Conservation (phyloP, 345 rosid genomes). For the Anacardium occidentale region DNA sequence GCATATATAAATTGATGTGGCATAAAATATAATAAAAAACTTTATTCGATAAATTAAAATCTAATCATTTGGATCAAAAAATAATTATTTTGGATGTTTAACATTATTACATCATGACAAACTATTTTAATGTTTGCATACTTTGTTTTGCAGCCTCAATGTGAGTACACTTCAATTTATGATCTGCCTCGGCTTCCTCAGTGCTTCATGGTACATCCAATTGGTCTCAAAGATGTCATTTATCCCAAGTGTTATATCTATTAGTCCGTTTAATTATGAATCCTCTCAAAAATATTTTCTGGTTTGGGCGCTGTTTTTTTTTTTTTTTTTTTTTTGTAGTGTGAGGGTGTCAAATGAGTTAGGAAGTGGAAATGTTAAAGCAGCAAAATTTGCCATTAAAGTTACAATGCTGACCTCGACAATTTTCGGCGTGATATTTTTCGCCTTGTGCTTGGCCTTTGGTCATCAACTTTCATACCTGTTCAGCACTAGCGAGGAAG, state of each 20-base stretch:
- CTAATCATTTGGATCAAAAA: too few relatives aligned
- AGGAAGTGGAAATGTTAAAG: constrained; percentile 54
- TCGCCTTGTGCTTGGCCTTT: constrained; percentile 38
- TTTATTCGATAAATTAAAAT: too few relatives aligned
- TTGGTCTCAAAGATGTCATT: neutral
- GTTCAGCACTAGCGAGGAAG: constrained; percentile 38
- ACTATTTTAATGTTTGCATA: too few relatives aligned
- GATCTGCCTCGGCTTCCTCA: constrained; percentile 55
- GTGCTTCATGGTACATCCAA: constrained; percentile 45
- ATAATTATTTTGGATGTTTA: too few relatives aligned
- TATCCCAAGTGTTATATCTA: too few relatives aligned
- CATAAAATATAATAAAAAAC: too few relatives aligned
- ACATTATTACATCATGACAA: too few relatives aligned
- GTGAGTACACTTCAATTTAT: constrained; percentile 47
- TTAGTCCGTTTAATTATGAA: neutral
- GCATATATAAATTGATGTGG: too few relatives aligned
- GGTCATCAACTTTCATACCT: constrained; percentile 39
- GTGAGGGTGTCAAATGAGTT: constrained; percentile 71
- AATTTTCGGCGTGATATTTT: constrained; percentile 40
- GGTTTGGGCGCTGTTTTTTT: neutral
- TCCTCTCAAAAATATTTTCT: too few relatives aligned
- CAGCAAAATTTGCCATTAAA: constrained; percentile 54
- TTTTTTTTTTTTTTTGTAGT: constrained; percentile 25
- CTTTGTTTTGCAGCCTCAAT: constrained; percentile 36
- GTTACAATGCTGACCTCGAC: constrained; percentile 36